Evolutionary conservation across 2,329 filamentous ascomycete genomes (phyloP).

Genomic region (Lachnellula arida): DNA sequence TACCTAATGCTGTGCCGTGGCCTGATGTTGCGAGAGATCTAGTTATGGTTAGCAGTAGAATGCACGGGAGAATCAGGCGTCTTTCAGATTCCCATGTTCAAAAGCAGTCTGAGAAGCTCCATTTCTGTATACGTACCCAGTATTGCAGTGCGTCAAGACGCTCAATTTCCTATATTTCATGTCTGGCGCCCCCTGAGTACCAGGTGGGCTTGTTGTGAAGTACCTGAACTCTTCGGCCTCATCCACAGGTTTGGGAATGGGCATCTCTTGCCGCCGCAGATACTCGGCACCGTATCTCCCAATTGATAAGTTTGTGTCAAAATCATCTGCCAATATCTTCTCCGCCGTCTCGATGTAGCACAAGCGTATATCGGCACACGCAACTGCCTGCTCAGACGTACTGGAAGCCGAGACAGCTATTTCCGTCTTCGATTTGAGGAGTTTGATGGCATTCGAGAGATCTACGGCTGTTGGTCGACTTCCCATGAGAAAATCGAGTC

Average conservation of each 20-base stretch:
- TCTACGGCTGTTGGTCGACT: slow-evolving; percentile 95
- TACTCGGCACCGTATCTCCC: slow-evolving; percentile 79
- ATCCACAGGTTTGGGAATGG: slow-evolving; percentile 18
- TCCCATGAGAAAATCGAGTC: slow-evolving; percentile 79
- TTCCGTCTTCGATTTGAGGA: slow-evolving; percentile 64
- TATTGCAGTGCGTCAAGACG: slow-evolving; percentile 98
- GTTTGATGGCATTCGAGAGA: slow-evolving; percentile 80
- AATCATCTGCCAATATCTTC: slow-evolving; percentile 79
- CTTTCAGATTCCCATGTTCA: too few species aligned
- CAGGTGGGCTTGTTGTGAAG: slow-evolving; percentile 34
- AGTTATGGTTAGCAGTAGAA: slow-evolving; percentile 11
- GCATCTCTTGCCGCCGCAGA: slow-evolving; percentile 47
- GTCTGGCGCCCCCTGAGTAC: slow-evolving; percentile 37
- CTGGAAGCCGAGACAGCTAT: slow-evolving; percentile 38
- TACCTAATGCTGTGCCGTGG: slow-evolving; percentile 93
- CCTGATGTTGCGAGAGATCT: slow-evolving; percentile 91
- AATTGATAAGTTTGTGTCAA: slow-evolving; percentile 81
- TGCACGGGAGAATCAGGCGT: not conserved
- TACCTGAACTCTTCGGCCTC: slow-evolving; percentile 26
- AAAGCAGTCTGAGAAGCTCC: too few species aligned
- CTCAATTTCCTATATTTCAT: slow-evolving; percentile 55
- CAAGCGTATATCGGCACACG: slow-evolving; percentile 50
- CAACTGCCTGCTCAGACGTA: slow-evolving; percentile 5
- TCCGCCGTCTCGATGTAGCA: slow-evolving; percentile 79
- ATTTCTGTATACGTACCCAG: slow-evolving; percentile 53